Evolutionary conservation across 495 filamentous ascomycete genomes (phyloP).

Genomic region (Cercophora sp.): DNA sequence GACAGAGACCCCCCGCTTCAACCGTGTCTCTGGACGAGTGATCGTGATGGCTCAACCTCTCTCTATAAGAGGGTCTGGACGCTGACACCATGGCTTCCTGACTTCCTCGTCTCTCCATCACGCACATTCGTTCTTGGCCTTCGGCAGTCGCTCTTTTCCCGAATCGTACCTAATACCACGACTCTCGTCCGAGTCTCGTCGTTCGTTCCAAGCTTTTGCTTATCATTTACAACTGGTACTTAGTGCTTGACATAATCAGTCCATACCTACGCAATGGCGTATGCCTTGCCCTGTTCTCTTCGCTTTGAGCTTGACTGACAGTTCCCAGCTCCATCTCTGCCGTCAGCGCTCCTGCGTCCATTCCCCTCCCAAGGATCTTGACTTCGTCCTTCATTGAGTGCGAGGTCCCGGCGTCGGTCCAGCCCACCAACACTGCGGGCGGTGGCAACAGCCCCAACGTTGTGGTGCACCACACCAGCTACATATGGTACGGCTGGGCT

Average conservation of each 20-base stretch:
- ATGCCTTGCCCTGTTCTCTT: too few species aligned
- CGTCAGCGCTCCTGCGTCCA: too few species aligned
- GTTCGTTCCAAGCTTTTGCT: constrained; percentile 2
- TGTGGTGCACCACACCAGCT: constrained; percentile 35
- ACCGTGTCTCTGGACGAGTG: constrained; percentile 1
- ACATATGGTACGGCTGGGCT: constrained; percentile 37
- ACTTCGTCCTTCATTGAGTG: constrained; percentile 18
- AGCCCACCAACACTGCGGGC: constrained; percentile 14
- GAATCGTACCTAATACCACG: background rate
- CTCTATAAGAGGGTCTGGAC: constrained; percentile 6
- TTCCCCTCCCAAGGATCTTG: too few species aligned
- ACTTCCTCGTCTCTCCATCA: background rate
- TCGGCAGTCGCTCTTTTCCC: constrained; percentile 7
- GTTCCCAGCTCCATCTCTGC: too few species aligned
- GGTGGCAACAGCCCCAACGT: too few species aligned
- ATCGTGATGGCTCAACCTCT: background rate
- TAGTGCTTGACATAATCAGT: background rate
- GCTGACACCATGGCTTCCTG: background rate
- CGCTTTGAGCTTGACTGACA: too few species aligned
- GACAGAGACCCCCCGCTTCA: too few species aligned
- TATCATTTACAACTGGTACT: background rate
- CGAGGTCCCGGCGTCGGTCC: background rate
- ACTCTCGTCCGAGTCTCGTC: background rate
- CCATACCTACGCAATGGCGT: constrained; percentile 13
- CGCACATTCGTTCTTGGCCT: constrained; percentile 9